Percentiles rank a stretch among this genome's conserved stretches.
phyloP scores from a whole-genome alignment of 768 basidiomycete genomes.

The Boletus edulis region DNA sequence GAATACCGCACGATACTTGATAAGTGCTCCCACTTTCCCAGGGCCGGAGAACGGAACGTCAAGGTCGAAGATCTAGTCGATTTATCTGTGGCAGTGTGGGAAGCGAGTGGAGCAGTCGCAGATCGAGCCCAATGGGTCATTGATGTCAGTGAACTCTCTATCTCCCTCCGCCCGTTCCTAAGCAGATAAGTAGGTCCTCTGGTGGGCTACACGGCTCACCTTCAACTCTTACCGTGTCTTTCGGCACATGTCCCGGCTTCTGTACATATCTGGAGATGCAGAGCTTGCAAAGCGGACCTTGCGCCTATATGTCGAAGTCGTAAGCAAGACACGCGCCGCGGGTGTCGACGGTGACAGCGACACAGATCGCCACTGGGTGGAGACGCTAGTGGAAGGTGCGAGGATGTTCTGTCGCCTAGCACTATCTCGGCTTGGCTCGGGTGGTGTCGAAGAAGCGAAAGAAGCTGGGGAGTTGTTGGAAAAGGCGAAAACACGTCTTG shows the following conservation, averaged over 20 bases:
- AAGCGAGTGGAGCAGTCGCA: conserved; percentile 61
- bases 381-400: conserved; percentile 73
- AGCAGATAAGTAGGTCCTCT: conserved; percentile 59
- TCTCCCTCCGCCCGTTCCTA: not conserved
- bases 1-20: conserved; percentile 71
- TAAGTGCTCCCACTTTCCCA: conserved; percentile 72
- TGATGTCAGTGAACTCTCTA: conserved; percentile 52
- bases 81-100: conserved; percentile 78
- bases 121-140: conserved; percentile 75
- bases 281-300: conserved; percentile 72
- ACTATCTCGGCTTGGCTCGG: conserved; percentile 32
- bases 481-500: conserved; percentile 56
- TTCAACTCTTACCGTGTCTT: conserved; percentile 88
- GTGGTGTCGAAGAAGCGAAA: conserved; percentile 54
- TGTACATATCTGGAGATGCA: conserved; percentile 58
- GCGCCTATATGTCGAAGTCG: conserved; percentile 78
- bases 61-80: conserved; percentile 85
- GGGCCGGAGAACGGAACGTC: conserved; percentile 73
- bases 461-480: conserved; percentile 63
- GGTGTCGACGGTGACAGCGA: conserved; percentile 52
- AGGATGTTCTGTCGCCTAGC: conserved; percentile 68
- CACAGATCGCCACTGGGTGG: conserved; percentile 68
- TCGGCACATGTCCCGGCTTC: conserved; percentile 78
- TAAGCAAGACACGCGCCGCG: conserved; percentile 72
- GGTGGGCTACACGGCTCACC: conserved; percentile 93